Evolutionary conservation across 768 basidiomycete genomes (phyloP), one percentile per base, ranked within the genome.

Genomic region (Termitomyces sp.): DNA sequence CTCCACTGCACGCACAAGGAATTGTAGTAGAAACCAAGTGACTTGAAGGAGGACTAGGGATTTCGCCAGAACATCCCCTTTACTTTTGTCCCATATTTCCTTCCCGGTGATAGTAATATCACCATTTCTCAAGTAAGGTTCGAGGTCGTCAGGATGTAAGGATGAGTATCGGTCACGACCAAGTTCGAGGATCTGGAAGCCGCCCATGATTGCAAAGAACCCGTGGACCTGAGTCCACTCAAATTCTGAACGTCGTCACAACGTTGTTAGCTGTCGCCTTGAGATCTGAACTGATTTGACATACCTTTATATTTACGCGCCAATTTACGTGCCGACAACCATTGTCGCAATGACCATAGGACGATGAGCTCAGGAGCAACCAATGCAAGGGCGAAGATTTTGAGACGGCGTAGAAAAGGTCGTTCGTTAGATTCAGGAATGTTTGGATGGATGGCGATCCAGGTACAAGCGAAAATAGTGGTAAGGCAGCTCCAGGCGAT

Each of bases 11-110:
- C 72, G 70, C 5, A 65, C 67, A 1, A 71, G 52, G 48, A 61
- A 63, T 36, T 72, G 71, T 0, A 68, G 16, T 1, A 69, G 43
- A 44, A 74, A 74, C 73, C 73, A 74, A 0, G 26, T 40, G 4
- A 67, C 67, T 56, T 74, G 70, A 12, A 68, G 37, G 5, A 74
- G 16, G 4, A 65, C 65, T 1, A 57, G 18, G 3, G 50, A 20
- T 12, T 57, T 57, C 0, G 44, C 6, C 9, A 57, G 59, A 34
- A 22, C 30, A 32, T 72, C 67, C 10, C 67, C 68, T 64, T 70
- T 71, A 49, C 69, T 67, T 50, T 54, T 60, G 52, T 70, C 68
- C 24, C 57, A 22, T 10, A 73, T 71, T 24, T 68, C 65, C 14
- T 61, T 45, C 26, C 62, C 53, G 0, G 64, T 3, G 8, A 67